phyloP scores from a whole-genome alignment of 371 early-diverging fungal genomes.

The Apophysomyces sp. region DNA sequence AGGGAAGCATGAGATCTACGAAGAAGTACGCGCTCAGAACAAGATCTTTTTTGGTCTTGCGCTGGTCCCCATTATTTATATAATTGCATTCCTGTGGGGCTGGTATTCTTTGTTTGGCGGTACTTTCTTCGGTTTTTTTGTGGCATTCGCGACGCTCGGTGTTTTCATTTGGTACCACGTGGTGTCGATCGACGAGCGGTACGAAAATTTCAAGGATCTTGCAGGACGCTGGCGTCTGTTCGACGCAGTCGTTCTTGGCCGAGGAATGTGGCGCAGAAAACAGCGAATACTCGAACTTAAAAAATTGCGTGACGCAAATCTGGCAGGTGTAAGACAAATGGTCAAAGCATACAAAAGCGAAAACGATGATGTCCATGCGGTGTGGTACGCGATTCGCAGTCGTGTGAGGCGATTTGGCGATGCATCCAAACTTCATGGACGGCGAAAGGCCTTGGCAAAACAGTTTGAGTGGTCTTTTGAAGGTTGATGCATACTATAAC shows the following conservation, averaged over 20 bases:
- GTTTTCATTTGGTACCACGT: constrained; percentile 53
- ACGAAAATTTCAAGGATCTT: constrained; percentile 47
- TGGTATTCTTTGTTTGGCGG: constrained; percentile 44
- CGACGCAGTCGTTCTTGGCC: constrained; percentile 48
- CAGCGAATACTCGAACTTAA: constrained; percentile 41
- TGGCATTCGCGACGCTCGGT: constrained; percentile 32
- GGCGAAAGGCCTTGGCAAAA: constrained; percentile 32
- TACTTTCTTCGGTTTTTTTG: constrained; percentile 44
- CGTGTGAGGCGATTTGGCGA: constrained; percentile 34
- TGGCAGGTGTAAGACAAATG: constrained; percentile 28
- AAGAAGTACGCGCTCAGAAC: constrained; percentile 58
- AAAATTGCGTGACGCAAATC: constrained; percentile 30
- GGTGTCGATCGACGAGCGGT: constrained; percentile 46
- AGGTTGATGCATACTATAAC: too few species aligned
- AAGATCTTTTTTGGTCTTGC: constrained; percentile 49
- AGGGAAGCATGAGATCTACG: constrained; percentile 49
- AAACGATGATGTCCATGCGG: constrained; percentile 34
- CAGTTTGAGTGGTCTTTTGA: constrained; percentile 46
- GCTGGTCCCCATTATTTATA: constrained; percentile 42
- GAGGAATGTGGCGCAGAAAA: constrained; percentile 48
- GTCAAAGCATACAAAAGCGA: constrained; percentile 29
- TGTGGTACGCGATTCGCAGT: constrained; percentile 35
- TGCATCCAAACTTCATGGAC: constrained; percentile 24
- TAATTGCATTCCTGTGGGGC: constrained; percentile 38
- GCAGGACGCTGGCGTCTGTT: constrained; percentile 51